Evolutionary conservation across 208 protist genomes (phyloP), one percentile per base, ranked within the genome.

Genomic region (Herpetomonas samuelpessoai): DNA sequence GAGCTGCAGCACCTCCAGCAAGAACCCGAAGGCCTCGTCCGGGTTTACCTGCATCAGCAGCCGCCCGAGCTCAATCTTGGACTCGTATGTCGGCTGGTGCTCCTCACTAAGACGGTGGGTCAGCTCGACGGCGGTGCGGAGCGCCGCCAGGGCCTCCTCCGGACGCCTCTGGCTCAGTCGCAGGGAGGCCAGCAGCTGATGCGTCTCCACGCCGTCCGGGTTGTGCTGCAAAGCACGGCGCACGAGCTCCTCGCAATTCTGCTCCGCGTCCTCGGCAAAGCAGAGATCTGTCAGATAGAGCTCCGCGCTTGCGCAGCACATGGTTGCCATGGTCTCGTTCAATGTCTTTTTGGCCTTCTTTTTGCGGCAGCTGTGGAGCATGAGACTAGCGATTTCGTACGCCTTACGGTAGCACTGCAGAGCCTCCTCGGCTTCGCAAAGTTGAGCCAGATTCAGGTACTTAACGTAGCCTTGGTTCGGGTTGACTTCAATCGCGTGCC

Each of bases 211-310:
- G 22, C 68, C 62, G 22, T 79, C 63, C n/a, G 30, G 71, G 44
- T 84, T 81, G 14, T 71, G 62, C 39, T 65, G 57, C 21, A 92
- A 51, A 4, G 92, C 87, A 0, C 65, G 74, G 3, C 4, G 26
- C 6, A 97, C 68, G 2, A 77, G 70, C 45, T 65, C 62, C 71
- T 95, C 89, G 66, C 92, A 97, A 41, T 74, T 60, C 71, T 75
- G 63, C 76, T 97, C 89, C 21, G 92, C 92, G 35, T 90, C 79
- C 12, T 84, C 79, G 25, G 66, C 69, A 50, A 87, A 85, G 77
- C 92, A 97, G 19, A 97, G 70, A 56, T 97, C 92, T 0, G 92
- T 97, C 41, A 95, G 57, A 59, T 91, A 96, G 9, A 97, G 81
- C 76, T 97, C 89, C 19, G 86, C 92, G 19, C 86, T 80, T n/a